Evolutionary conservation across 2,329 filamentous ascomycete genomes (phyloP).

Genomic region (Monosporascus ibericus): DNA sequence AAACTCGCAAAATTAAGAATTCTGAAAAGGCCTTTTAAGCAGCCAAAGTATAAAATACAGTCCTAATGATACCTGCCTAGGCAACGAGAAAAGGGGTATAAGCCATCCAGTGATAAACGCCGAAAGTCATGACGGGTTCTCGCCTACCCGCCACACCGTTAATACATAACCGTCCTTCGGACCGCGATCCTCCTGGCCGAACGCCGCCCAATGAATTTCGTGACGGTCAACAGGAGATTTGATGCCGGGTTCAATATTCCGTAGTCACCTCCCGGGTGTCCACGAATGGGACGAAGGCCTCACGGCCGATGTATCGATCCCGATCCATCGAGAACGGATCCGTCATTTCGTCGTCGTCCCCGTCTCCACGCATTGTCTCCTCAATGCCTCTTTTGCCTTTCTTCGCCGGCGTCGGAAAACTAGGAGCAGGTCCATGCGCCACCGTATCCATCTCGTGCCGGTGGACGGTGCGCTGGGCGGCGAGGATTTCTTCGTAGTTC

Average conservation of each 20-base stretch:
- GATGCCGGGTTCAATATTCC: background rate
- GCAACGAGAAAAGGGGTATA: conserved; percentile 7
- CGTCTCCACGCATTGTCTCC: conserved; percentile 7
- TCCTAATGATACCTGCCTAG: background rate
- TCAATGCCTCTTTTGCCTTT: conserved; percentile 10
- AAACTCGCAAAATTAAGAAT: too few species aligned
- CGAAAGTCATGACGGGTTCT: background rate
- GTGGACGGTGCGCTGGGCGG: conserved; percentile 23
- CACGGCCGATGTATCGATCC: conserved; percentile 9
- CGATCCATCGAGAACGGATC: conserved; percentile 1
- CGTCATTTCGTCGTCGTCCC: conserved; percentile 5
- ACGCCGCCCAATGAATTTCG: too few species aligned
- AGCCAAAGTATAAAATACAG: background rate
- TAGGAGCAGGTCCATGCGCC: conserved; percentile 2
- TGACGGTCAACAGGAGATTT: background rate
- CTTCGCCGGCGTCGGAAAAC: conserved; percentile 7
- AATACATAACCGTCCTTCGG: background rate
- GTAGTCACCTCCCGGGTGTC: background rate
- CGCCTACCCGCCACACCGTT: background rate
- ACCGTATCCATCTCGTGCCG: conserved; percentile 9
- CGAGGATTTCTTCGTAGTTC: conserved; percentile 64
- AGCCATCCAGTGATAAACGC: conserved; percentile 8
- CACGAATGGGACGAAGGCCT: conserved; percentile 1
- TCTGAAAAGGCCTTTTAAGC: background rate
- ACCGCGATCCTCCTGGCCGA: too few species aligned